Evolutionary conservation across 805 yeast species (phyloP).

Genomic region (Lipomyces lipofer): DNA sequence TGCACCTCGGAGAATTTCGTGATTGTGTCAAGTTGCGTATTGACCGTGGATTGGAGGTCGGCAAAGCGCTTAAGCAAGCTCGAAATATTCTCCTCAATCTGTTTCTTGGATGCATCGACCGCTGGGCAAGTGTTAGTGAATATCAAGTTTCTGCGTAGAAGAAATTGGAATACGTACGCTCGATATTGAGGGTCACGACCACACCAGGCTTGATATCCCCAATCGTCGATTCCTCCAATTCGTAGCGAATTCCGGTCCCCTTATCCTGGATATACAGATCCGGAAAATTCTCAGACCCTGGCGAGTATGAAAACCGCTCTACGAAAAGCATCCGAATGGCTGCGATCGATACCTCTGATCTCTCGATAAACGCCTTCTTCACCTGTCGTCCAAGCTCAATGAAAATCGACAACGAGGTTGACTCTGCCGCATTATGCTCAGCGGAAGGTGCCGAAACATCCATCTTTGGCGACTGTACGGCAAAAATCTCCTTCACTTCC

Average conservation of each 20-base stretch:
- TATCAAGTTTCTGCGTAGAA: constrained; percentile 7
- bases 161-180: constrained; percentile 40
- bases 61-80: constrained; percentile 30
- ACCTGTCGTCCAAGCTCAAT: constrained; percentile 42
- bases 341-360: constrained; percentile 47
- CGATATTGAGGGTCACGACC: constrained; percentile 56
- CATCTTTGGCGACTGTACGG: background rate
- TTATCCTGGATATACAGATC: constrained; percentile 72
- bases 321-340: constrained; percentile 71
- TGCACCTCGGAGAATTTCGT: constrained; percentile 27
- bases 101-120: constrained; percentile 37
- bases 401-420: constrained; percentile 31
- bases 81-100: constrained; percentile 37
- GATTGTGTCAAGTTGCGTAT: constrained; percentile 32
- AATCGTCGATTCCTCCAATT: constrained; percentile 70
- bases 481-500: background rate
- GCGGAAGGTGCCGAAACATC: background rate
- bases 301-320: constrained; percentile 83
- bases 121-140: too few species aligned
- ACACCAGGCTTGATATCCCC: constrained; percentile 60
- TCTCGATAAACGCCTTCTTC: constrained; percentile 32
- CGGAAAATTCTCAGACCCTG: constrained; percentile 71
- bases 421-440: background rate
- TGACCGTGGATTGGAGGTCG: constrained; percentile 35
- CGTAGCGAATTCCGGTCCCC: constrained; percentile 62